Base-by-base conservation (phyloP, 176 grass and related monocot species). In the Puccinellia tenuiflora region DNA sequence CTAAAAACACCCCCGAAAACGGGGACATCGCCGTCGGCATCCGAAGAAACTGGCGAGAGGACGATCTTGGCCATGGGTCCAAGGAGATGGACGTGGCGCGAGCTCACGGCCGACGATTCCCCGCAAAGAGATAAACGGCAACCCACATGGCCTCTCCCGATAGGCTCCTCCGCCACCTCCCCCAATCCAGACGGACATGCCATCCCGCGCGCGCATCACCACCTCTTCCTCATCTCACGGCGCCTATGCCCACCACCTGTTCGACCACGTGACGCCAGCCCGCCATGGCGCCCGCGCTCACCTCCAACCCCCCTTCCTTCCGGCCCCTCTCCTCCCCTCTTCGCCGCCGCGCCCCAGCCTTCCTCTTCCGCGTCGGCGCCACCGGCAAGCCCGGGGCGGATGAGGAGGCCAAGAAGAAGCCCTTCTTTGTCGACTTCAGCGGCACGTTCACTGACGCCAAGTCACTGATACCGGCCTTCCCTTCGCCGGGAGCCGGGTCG, bases 211-310 rank as follows among this genome's bases (percentile, higher is more conserved):
- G 11, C 78, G 47, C 52, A 85, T 85, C 82, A 50, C 52, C 39
- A 81, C 42, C 35, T 33, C 47, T 77, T 73, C 83, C 64, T 90
- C 88, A 86, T 90, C 88, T 67, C 73, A 82, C 88, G 88, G 79
- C 55, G 33, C 83, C 76, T 46, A 78, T 83, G 88, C 86, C 62
- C 62, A 79, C 83, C 57, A 77, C 57, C 65, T 81, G 80, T 84
- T 91, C 86, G 89, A 79, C 83, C 63, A 16, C 72, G 42, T 82
- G 84, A 86, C 53, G 34, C 85, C 42, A 35, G 15, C 77, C 40
- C 25, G 51, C 52, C 47, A 98, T 98, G 92, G 89, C 96, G 65
- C 96, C 96, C 26, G 91, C 92, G 28, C 88, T 98, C 72, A 98
- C 96, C 87, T 98, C 91, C 80, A 90, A 78, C 28, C 51, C 87